Percentiles rank a stretch among this genome's conserved stretches.
Evolutionary conservation across 225 moss, liverwort and hornwort genomes (phyloP).

Genomic region (Asterella californica): DNA sequence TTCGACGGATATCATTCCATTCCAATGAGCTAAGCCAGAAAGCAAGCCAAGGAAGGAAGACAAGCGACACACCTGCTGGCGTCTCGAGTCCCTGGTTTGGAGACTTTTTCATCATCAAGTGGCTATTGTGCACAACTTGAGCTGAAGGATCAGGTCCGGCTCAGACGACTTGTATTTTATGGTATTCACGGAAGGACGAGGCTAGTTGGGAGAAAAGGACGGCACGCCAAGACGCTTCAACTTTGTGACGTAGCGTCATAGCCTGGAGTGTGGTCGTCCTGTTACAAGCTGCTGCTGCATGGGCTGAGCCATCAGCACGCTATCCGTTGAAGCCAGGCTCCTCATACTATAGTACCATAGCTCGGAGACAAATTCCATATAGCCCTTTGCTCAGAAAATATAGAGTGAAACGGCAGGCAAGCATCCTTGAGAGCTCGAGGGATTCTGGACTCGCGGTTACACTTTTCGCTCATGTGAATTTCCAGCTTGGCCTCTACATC

Average conservation of each 20-base stretch:
- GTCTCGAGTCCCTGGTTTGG: neutral
- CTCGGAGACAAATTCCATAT: neutral
- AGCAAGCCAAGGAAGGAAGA: neutral
- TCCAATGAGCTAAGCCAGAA: neutral
- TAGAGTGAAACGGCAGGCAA: neutral
- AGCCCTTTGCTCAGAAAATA: neutral
- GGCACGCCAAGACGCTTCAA: slow-evolving; percentile 1
- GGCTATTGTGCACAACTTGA: neutral
- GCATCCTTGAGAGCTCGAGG: neutral
- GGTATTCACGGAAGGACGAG: neutral
- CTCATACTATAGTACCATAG: neutral
- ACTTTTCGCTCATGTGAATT: neutral
- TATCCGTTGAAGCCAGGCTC: neutral
- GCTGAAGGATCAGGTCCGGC: neutral
- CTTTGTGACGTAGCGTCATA: neutral
- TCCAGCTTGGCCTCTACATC: neutral
- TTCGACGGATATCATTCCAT: neutral
- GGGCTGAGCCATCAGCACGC: neutral
- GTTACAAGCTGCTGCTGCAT: slow-evolving; percentile 1
- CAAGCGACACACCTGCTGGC: neutral
- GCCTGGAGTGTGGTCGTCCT: neutral
- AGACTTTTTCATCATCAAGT: neutral
- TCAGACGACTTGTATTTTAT: neutral
- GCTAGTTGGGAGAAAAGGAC: neutral
- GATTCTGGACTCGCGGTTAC: neutral